phyloP scores from a whole-genome alignment of 129 eudicot species.

The Cynara cardunculus region DNA sequence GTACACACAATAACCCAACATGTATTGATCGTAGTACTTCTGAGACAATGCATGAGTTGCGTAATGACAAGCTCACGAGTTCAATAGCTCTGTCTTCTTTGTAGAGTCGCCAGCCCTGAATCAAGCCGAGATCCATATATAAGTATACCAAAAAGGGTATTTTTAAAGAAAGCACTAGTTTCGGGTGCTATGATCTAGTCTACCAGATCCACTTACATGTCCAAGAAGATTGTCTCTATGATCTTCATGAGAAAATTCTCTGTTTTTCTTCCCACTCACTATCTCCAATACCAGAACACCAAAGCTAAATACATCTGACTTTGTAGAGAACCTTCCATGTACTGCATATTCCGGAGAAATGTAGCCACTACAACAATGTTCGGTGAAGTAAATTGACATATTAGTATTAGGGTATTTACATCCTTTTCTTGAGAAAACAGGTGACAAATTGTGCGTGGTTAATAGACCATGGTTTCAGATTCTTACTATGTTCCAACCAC shows the following conservation, averaged over 20 bases:
- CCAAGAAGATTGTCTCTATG: conserved; percentile 44
- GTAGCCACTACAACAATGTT: conserved; percentile 33
- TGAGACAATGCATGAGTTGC: not conserved
- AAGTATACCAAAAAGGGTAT: not conserved
- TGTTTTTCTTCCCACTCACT: conserved; percentile 42
- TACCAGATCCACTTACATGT: conserved; percentile 31
- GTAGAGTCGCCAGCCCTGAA: conserved; percentile 28
- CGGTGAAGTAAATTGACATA: not conserved
- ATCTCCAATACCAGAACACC: conserved; percentile 43
- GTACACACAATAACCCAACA: conserved; percentile 51
- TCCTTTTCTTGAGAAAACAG: not conserved
- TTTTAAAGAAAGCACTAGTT: not conserved
- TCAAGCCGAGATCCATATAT: not conserved
- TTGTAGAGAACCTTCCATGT: conserved; percentile 36
- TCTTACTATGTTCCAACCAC: conserved; percentile 51
- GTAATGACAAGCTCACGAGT: conserved; percentile 12
- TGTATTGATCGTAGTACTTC: conserved; percentile 26
- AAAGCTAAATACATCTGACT: conserved; percentile 50
- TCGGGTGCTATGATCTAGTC: not conserved
- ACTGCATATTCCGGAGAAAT: conserved; percentile 47
- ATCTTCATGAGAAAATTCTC: conserved; percentile 35
- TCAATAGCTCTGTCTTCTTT: conserved; percentile 17
- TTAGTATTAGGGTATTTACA: not conserved
- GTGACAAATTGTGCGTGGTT: not conserved
- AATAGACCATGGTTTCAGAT: not conserved